Evolutionary conservation across 805 yeast species (phyloP).

Genomic region (Hanseniaspora taiwanica): DNA sequence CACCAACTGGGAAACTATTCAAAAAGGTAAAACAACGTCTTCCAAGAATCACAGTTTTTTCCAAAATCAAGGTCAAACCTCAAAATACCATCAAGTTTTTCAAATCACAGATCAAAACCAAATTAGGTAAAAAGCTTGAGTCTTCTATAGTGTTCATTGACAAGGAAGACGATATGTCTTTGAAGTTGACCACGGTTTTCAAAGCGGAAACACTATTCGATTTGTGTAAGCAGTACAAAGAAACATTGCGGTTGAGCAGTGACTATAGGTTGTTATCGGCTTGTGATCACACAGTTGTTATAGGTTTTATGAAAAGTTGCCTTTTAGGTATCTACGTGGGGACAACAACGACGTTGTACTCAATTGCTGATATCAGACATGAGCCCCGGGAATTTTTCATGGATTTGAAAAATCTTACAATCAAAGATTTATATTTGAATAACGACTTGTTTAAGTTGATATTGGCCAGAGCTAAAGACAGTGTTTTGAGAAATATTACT

Average conservation of each 20-base stretch:
- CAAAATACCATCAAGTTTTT: constrained; percentile 12
- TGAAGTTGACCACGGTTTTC: constrained; percentile 19
- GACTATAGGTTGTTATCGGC: constrained; percentile 69
- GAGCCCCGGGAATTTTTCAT: constrained; percentile 62
- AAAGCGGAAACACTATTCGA: constrained; percentile 57
- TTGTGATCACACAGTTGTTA: constrained; percentile 69
- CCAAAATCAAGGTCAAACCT: constrained; percentile 19
- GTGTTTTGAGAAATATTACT: constrained; percentile 32
- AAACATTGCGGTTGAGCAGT: constrained; percentile 73
- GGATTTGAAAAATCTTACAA: constrained; percentile 59
- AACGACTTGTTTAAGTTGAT: constrained; percentile 75
- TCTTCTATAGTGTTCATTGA: constrained; percentile 25
- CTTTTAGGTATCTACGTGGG: constrained; percentile 80
- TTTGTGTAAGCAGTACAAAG: constrained; percentile 79
- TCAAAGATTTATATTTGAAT: constrained; percentile 77
- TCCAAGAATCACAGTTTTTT: constrained; percentile 21
- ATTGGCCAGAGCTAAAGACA: constrained; percentile 45
- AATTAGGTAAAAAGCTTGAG: constrained; percentile 18
- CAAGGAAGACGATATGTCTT: constrained; percentile 12
- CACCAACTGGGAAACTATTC: constrained; percentile 12
- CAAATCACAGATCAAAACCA: constrained; percentile 10
- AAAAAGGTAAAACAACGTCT: constrained; percentile 11
- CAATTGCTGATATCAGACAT: constrained; percentile 64
- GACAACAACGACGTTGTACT: constrained; percentile 65
- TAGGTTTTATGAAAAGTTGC: constrained; percentile 82